A percentile compares a stretch with the other conserved stretches of the same genome.
Conservation (phyloP, 1,139 yeast species). For the Yamadazyma sp. region DNA sequence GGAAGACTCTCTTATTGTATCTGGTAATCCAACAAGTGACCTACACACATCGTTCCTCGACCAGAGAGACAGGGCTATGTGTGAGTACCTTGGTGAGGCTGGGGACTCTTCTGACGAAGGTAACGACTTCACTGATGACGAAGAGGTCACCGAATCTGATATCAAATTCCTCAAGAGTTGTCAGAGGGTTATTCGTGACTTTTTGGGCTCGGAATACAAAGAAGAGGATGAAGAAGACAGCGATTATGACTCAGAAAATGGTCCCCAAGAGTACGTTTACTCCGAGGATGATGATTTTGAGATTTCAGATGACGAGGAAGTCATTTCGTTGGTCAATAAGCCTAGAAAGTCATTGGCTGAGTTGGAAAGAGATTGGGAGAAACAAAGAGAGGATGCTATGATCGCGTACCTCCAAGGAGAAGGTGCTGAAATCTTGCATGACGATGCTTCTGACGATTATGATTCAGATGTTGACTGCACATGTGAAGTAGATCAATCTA, state of each 20-base stretch:
- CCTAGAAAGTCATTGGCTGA: constrained; percentile 4
- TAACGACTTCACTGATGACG: not conserved
- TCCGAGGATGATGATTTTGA: not conserved
- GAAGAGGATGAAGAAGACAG: not conserved
- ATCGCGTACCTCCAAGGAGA: constrained; percentile 3
- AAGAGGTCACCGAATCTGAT: not conserved
- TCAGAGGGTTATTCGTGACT: not conserved
- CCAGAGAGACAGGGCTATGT: not conserved
- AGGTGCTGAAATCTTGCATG: not conserved
- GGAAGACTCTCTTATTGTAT: too few species aligned
- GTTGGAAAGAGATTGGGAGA: constrained; percentile 3
- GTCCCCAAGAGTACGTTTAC: too few species aligned
- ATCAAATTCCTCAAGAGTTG: not conserved
- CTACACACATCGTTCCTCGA: not conserved
- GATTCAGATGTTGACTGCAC: not conserved
- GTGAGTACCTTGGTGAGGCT: not conserved
- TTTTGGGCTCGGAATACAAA: not conserved
- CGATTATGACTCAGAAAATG: not conserved
- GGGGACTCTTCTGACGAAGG: not conserved
- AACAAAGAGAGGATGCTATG: constrained; percentile 8
- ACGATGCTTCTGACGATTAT: not conserved
- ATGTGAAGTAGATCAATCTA: not conserved
- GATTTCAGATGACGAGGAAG: not conserved
- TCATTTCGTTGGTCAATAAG: not conserved
- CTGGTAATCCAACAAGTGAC: too few species aligned